Conservation (phyloP, 305 asterid species). For the Stenogyne calaminthoides region DNA sequence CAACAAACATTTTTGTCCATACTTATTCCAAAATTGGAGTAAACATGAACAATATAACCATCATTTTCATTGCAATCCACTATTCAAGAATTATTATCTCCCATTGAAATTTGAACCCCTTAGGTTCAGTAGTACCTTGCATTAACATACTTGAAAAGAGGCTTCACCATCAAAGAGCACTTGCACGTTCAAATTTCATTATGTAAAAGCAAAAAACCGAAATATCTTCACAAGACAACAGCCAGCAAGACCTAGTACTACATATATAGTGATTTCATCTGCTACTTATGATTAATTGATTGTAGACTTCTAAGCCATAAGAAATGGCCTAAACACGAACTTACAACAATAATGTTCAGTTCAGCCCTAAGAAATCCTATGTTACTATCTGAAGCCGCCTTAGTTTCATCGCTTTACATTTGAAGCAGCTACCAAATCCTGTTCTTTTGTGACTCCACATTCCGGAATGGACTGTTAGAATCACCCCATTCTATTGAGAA, state of each 20-base stretch:
- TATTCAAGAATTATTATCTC: too few relatives aligned
- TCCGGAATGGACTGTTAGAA: not conserved
- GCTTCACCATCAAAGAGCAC: slow-evolving; percentile 4
- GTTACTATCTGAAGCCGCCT: slow-evolving; percentile 3
- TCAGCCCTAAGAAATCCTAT: not conserved
- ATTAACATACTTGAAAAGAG: not conserved
- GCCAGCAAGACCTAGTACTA: not conserved
- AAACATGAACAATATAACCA: too few relatives aligned
- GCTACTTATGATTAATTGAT: not conserved
- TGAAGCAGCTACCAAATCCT: too few relatives aligned
- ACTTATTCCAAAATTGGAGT: too few relatives aligned
- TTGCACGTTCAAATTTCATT: not conserved
- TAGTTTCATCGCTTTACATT: too few relatives aligned
- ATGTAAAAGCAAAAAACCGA: not conserved
- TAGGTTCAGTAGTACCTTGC: not conserved
- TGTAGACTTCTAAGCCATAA: not conserved
- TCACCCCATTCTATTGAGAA: not conserved
- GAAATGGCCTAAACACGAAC: slow-evolving; percentile 6
- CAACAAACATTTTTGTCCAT: too few relatives aligned
- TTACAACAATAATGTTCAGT: not conserved
- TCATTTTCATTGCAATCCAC: too few relatives aligned
- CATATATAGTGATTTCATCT: not conserved
- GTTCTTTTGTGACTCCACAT: not conserved
- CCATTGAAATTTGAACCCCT: too few relatives aligned
- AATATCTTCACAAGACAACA: not conserved